Conservation (phyloP, 179 eudicot genomes). For the Silene coronaria region DNA sequence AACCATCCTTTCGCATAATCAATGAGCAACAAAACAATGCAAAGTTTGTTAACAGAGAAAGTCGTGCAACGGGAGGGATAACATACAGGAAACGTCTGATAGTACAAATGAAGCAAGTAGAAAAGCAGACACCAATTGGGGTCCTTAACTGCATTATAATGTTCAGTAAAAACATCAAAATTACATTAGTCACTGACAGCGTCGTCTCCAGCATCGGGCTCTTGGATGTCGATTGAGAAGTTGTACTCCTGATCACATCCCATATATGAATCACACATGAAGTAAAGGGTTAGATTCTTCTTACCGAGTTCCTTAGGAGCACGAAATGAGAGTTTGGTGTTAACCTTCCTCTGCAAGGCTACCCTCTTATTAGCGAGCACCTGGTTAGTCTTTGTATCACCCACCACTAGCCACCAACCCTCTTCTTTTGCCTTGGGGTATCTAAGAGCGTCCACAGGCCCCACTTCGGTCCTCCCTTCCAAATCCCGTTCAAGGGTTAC, state of each 20-base stretch:
- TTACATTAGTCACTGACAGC: conserved; percentile 24
- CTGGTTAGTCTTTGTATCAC: conserved; percentile 74
- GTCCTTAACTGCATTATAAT: neutral
- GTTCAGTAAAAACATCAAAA: neutral
- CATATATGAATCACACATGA: conserved; percentile 84
- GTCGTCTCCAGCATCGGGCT: conserved; percentile 37
- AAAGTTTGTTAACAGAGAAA: neutral
- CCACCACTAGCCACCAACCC: conserved; percentile 96
- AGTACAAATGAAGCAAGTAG: neutral
- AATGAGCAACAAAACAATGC: neutral
- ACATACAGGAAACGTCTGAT: conserved; percentile 6
- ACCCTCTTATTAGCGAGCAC: conserved; percentile 79
- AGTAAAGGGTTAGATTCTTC: conserved; percentile 61
- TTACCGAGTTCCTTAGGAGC: conserved; percentile 60
- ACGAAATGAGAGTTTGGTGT: conserved; percentile 55
- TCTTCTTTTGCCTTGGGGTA: conserved; percentile 87
- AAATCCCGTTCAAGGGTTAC: conserved; percentile 81
- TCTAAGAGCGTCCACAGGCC: conserved; percentile 70
- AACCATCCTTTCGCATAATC: too few relatives aligned
- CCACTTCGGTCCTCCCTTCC: conserved; percentile 66
- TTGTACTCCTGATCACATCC: conserved; percentile 88
- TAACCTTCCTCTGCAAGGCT: conserved; percentile 58
- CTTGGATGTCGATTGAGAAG: conserved; percentile 58
- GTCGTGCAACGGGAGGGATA: neutral
- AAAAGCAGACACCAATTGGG: neutral